Base-by-base conservation (phyloP, 345 rosid genomes). In the Aquilaria yunnanensis region DNA sequence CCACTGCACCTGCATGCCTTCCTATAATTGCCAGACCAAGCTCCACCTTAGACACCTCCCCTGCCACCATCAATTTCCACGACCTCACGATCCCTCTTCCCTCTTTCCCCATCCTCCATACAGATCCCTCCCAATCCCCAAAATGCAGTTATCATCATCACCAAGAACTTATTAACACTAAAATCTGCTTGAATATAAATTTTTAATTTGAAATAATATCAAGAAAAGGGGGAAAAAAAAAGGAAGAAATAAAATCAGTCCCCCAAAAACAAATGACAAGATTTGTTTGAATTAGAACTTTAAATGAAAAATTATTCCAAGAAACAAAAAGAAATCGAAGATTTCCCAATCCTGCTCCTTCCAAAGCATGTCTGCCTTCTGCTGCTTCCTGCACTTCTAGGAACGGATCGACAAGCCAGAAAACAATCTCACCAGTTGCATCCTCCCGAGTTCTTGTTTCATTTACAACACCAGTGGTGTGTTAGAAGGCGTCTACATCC, bases 11-110 rank as follows among this genome's bases (percentile, higher is more conserved):
- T 57, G 70, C 62, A 16, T 72, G 54, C 53, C 78, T 65, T 31
- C 65, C 78, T 76, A 76, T 72, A 76, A 67, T 66, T 72, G 66
- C 55, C 78, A 76, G 64, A 78, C 76, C 12, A 67, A 12, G 62
- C 53, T 54, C 43, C 80, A 80, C 4, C 3, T 70, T 74, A 69
- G 60, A 70, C 16, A 61, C 71, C 2, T 14, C 50, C 9, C 1
- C 58, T 8, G 12, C 70, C 10, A 14, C 59, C 6, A 67, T 79
- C 48, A 68, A 54, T 34, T 79, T 79, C 49, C 83, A 73, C 16
- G 74, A 76, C 63, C 56, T 79, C 9, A 47, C 66, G 32, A 63
- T 60, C 66, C 80, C 78, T 33, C 63, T 23, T 23, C 23, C 23
- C 23, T 23, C 65, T 10, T 68, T 62, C 57, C 30, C 14, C 23